Evolutionary conservation across 352 stramenopile species (phyloP).

Genomic region (Halophytophthora polymorphica): DNA sequence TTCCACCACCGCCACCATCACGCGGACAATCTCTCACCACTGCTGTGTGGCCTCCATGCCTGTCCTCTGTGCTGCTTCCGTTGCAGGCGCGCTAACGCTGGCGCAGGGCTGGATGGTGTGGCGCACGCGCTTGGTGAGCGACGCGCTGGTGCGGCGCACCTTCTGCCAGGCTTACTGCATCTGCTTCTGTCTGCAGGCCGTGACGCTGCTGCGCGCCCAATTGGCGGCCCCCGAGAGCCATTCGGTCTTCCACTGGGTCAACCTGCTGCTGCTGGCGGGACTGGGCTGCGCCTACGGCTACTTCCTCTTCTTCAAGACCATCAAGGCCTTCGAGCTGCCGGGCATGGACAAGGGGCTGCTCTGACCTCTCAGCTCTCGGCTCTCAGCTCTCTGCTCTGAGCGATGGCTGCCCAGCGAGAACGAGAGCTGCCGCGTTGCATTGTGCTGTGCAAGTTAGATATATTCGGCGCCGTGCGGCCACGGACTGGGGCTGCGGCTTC

Average conservation of each 20-base stretch:
- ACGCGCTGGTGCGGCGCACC: slow-evolving; percentile 78
- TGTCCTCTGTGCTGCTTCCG: background rate
- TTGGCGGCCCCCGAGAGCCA: slow-evolving; percentile 69
- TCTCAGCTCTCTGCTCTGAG: background rate
- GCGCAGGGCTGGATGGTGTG: slow-evolving; percentile 86
- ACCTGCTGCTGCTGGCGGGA: slow-evolving; percentile 65
- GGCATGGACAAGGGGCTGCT: slow-evolving; percentile 50
- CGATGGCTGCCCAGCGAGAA: background rate
- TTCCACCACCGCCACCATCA: background rate
- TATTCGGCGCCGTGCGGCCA: slow-evolving; percentile 5
- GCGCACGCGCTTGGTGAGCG: slow-evolving; percentile 82
- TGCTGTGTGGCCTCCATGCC: background rate
- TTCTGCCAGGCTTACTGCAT: slow-evolving; percentile 89
- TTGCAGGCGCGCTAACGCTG: slow-evolving; percentile 67
- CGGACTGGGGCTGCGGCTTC: background rate
- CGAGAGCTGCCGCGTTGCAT: slow-evolving; percentile 3
- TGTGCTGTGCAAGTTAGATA: slow-evolving; percentile 9
- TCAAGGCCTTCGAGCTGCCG: slow-evolving; percentile 85
- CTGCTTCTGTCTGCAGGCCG: slow-evolving; percentile 77
- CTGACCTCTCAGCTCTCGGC: slow-evolving; percentile 14
- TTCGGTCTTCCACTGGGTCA: slow-evolving; percentile 80
- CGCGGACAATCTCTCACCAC: background rate
- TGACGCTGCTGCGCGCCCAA: slow-evolving; percentile 72
- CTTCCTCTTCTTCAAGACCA: slow-evolving; percentile 85
- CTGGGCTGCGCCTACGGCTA: slow-evolving; percentile 77